phyloP scores from a whole-genome alignment of 495 filamentous ascomycete genomes.

The Neurospora sp. region DNA sequence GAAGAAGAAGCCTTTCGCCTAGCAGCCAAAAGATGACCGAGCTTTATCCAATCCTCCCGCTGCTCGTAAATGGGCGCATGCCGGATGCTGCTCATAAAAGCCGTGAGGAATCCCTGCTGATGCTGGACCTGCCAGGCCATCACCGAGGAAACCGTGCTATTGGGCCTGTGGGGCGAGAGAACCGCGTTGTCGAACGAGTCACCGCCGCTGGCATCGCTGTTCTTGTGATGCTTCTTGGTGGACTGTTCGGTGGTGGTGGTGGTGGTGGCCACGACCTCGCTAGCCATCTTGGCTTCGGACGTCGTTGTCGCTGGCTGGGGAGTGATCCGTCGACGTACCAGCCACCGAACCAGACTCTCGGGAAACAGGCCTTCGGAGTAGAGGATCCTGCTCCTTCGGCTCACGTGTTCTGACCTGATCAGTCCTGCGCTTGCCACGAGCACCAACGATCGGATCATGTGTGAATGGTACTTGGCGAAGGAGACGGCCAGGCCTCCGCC shows the following conservation, averaged over 20 bases:
- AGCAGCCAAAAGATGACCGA: constrained; percentile 40
- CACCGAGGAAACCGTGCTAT: constrained; percentile 30
- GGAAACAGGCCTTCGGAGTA: constrained; percentile 39
- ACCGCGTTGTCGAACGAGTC: constrained; percentile 29
- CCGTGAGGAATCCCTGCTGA: constrained; percentile 44
- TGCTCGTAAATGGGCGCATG: constrained; percentile 47
- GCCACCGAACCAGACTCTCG: constrained; percentile 39
- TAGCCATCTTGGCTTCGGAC: constrained; percentile 19
- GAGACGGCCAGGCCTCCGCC: constrained; percentile 66
- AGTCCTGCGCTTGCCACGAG: constrained; percentile 65
- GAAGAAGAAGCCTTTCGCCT: constrained; percentile 18
- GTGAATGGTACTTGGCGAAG: constrained; percentile 61
- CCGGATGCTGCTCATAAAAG: constrained; percentile 46
- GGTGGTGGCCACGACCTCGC: constrained; percentile 15
- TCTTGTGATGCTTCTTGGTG: constrained; percentile 9
- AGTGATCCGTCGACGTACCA: constrained; percentile 47
- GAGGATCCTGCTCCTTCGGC: constrained; percentile 28
- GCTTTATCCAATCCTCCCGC: constrained; percentile 45
- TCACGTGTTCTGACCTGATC: constrained; percentile 31
- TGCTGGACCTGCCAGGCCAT: constrained; percentile 46
- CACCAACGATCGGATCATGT: constrained; percentile 57
- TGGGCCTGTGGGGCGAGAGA: constrained; percentile 27
- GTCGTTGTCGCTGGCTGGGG: constrained; percentile 8
- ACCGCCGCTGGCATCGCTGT: constrained; percentile 28
- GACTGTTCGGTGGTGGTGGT: neutral